Evolutionary conservation across 805 yeast genomes (phyloP), one percentile per base, ranked within the genome.

Genomic region (Kazachstania taianensis): DNA sequence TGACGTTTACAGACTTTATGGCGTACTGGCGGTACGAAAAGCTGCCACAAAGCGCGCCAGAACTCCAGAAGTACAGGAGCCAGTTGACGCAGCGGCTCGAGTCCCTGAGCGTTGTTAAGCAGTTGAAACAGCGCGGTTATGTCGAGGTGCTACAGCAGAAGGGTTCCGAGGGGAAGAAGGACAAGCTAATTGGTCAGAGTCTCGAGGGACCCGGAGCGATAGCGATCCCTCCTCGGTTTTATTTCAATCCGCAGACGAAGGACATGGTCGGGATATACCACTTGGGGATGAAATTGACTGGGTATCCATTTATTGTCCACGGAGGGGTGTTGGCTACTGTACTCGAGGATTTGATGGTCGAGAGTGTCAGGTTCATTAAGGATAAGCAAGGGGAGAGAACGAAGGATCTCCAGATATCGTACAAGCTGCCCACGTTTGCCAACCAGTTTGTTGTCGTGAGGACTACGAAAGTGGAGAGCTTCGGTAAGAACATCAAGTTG

Each of bases 281-380:
- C 52, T 67, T 81, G 35, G 96, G 96, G 0, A 74, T 78, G 50
- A 71, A 70, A 41, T 57, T 86, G 15, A 77, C 89, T 29, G 96
- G 96, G 1, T 86, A 80, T 53, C 96, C 96, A 2, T 78, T 83
- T 47, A 60, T 87, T 14, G 70, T 84, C 3, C 96, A 86, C 53
- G 96, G 96, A 3, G 96, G 96, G 0, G 72, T 87, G 20, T 54
- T 86, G 20, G 94, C 87, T 7, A 78, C 94, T 0, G 62, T 86
- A 1, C 61, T 85, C 37, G 92, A 84, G 50, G 94, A 86, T 46
- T 69, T 81, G 5, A 70, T 78, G 61, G 76, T 77, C 44, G 67
- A 78, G 35, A 63, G 69, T 39, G 73, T 63, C 10, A 49, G 55
- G 16, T 61, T 78, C 28, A 44, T 54, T 16, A 55, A 52, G 36